Conservation (phyloP, 1,284 basidiomycete species). For the Abortiporus biennis region DNA sequence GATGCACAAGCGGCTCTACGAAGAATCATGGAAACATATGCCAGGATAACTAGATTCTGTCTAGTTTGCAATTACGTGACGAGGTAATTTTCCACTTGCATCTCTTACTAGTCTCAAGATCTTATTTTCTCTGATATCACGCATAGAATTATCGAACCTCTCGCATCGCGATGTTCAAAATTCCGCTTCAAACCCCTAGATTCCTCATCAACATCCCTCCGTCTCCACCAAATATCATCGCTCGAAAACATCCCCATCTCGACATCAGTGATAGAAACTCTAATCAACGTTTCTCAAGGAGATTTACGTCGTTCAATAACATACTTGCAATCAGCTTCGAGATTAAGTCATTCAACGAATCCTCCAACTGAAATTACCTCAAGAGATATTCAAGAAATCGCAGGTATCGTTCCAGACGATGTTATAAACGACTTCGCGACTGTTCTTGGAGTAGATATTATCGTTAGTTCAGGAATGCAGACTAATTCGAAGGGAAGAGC, state of each 20-base stretch:
- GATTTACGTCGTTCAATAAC: conserved; percentile 98
- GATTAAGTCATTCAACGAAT: conserved; percentile 66
- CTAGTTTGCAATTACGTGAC: conserved; percentile 99
- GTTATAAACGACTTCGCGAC: conserved; percentile 69
- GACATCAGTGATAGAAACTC: conserved; percentile 55
- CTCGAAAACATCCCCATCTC: conserved; percentile 50
- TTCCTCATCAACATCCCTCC: conserved; percentile 63
- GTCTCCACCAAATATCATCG: conserved; percentile 79
- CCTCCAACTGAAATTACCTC: conserved; percentile 72
- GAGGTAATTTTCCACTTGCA: conserved; percentile 51
- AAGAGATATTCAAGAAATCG: conserved; percentile 90
- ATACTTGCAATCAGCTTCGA: conserved; percentile 93
- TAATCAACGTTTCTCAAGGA: conserved; percentile 82
- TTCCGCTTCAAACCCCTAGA: conserved; percentile 97
- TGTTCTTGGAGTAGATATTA: conserved; percentile 72
- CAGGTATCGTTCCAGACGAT: conserved; percentile 83
- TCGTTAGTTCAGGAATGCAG: conserved; percentile 43
- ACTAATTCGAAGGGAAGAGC: conserved; percentile 33
- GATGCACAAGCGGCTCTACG: conserved; percentile 95
- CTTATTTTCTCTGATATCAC: not conserved
- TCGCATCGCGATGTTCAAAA: conserved; percentile 98
- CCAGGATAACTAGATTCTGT: conserved; percentile 95
- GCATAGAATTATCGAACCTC: conserved; percentile 97
- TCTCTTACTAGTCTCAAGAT: too few relatives aligned
- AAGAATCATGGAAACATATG: conserved; percentile 98